Percentiles rank a stretch among this genome's conserved stretches.
phyloP scores from a whole-genome alignment of 176 grass and related monocot species.

The Carex pumila region DNA sequence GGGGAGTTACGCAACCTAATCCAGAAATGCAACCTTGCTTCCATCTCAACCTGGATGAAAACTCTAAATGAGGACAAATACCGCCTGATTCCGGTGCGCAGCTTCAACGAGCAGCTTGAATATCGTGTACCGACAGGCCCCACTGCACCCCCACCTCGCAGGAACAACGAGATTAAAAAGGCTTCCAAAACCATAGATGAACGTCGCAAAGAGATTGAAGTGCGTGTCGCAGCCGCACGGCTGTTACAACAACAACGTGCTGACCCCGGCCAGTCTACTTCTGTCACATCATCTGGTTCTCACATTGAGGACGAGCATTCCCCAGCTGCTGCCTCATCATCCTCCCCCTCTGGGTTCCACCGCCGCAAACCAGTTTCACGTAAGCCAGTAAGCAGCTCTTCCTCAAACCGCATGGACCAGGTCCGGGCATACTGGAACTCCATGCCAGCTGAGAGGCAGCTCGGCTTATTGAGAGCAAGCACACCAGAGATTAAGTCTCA shows the following conservation, averaged over 20 bases:
- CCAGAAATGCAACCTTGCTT: conserved; percentile 77
- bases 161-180: conserved; percentile 88
- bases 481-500: conserved; percentile 50
- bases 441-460: conserved; percentile 33
- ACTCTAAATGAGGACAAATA: conserved; percentile 67
- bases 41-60: conserved; percentile 86
- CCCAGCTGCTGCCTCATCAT: conserved; percentile 33
- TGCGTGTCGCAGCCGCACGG: conserved; percentile 51
- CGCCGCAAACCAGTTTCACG: conserved; percentile 46
- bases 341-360: conserved; percentile 31
- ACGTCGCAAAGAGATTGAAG: conserved; percentile 94
- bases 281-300: background rate
- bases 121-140: conserved; percentile 44
- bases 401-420: conserved; percentile 45
- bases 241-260: conserved; percentile 59
- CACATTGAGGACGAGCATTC: conserved; percentile 50
- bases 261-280: background rate
- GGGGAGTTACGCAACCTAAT: conserved; percentile 55
- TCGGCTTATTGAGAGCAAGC: conserved; percentile 41
- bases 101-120: conserved; percentile 53
- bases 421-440: conserved; percentile 63
- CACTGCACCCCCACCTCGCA: conserved; percentile 27
- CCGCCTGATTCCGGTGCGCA: conserved; percentile 54
- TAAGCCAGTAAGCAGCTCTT: conserved; percentile 25
- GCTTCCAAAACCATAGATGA: conserved; percentile 77